Evolutionary conservation across 225 moss, liverwort and hornwort species (phyloP), one percentile per base, ranked within the genome.

Genomic region (Pseudisothecium myosuroides): DNA sequence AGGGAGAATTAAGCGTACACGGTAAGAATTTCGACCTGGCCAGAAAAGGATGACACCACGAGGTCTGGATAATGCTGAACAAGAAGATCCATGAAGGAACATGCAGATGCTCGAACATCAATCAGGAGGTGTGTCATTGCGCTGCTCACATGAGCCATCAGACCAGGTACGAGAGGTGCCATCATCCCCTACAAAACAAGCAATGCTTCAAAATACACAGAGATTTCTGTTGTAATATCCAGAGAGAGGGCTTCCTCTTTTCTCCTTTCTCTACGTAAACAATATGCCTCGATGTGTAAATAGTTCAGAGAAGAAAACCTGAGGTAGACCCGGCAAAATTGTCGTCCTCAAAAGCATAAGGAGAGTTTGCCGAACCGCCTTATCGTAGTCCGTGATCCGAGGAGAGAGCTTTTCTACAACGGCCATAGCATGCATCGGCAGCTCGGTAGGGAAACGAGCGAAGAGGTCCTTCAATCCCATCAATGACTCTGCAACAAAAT

Each of bases 71-170:
- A 96, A 86, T 96, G 96, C 83, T 96, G 94, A 78, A 99, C 88
- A 88, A 99, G 94, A 85, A 96, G 92, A 81, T 99, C 96, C 78
- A 95, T 83, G 89, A 99, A 96, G 56, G 93, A 94, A 91, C 95
- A 96, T 43, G 98, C 98, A 90, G 95, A 92, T 55, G 97, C 89
- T 86, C 98, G 98, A 87, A 99, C 92, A 92, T 99, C 97, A 85
- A 96, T 87, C 91, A 94, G 93, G 92, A 97, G 91, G 91, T 99
- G 98, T 26, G 97, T 99, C 97, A 97, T 99, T 91, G 98, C 98
- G 91, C 97, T 96, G 94, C 93, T 96, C 87, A 97, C 92, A 93
- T 99, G 96, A 73, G 98, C 97, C 97, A 99, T 99, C 72, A 99
- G 88, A 74, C 96, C 93, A 74, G 96, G 97, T 69, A 99, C 94